phyloP scores from a whole-genome alignment of 2,329 filamentous ascomycete genomes.

The Diaporthe caulivora region DNA sequence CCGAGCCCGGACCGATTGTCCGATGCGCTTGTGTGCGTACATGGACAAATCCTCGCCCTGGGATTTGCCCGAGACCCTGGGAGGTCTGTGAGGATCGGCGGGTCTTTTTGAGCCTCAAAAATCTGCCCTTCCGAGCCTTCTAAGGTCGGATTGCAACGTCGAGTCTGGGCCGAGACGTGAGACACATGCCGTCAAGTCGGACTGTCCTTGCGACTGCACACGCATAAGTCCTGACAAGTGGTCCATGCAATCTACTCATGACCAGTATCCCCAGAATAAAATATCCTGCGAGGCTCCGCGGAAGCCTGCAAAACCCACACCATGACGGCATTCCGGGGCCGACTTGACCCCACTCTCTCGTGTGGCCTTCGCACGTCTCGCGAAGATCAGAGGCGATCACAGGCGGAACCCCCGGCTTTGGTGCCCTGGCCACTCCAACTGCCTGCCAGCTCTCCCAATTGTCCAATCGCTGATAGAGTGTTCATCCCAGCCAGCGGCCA shows the following conservation, averaged over 20 bases:
- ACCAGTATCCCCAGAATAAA: constrained; percentile 19
- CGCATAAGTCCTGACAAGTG: neutral
- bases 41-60: constrained; percentile 4
- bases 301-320: constrained; percentile 18
- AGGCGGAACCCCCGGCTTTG: constrained; percentile 14
- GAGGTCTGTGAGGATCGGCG: constrained; percentile 10
- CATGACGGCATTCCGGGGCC: constrained; percentile 24
- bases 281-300: constrained; percentile 13
- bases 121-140: no score
- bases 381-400: constrained; percentile 24
- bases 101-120: constrained; percentile 25
- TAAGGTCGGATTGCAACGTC: neutral
- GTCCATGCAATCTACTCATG: constrained; percentile 15
- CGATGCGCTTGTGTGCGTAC: neutral
- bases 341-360: neutral
- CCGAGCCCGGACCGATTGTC: constrained; percentile 14
- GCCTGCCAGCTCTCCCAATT: neutral
- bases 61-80: constrained; percentile 8
- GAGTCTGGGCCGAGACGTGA: constrained; percentile 15
- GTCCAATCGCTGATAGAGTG: neutral
- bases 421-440: neutral
- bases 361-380: constrained; percentile 19
- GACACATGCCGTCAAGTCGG: neutral
- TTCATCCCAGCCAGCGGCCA: constrained; percentile 4
- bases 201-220: neutral